Evolutionary conservation across 257 asterid species (phyloP), one percentile per base, ranked within the genome.

Genomic region (Coffea eugenioides): DNA sequence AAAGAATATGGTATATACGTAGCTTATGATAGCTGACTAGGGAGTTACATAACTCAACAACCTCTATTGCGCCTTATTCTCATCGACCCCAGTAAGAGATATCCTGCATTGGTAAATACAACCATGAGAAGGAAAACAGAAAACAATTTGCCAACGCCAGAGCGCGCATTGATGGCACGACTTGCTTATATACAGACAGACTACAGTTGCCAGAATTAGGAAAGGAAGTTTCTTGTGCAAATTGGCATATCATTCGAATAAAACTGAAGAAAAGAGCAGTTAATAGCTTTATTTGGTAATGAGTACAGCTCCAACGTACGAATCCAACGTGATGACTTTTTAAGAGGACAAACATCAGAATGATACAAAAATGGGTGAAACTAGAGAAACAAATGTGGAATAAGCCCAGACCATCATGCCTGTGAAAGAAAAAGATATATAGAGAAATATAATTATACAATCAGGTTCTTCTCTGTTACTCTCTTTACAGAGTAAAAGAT

Each of bases 101-200:
- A 54, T 89, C 94, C 97, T 90, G 85, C 84, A 77, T 74, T 59
- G 73, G 48, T 73, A 72, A 82, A 67, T 39, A 10, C 49, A 14
- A 66, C 1, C 43, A 9, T 7, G 34, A 51, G 25, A 69, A 57
- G 21, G 34, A 21, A 36, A 34, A 64, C 54, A 56, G 74, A 18
- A 62, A 64, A 23, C 43, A 72, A 61, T 25, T 23, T 71, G 41
- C 36, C 25, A 46, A 21, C 0, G 57, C 20, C 27, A 5, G 66
- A 65, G 39, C 6, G 43, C 16, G 45, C 46, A 10, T 46, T 31
- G 31, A 27, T 43, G 31, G 65, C 41, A 52, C 21, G 8, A 31
- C 31, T 9, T 65, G 36, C 73, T n/a, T 48, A 25, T 25, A 51
- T 31, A 31, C 34, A 31, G 34, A 31, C 34, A 31, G 34, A 31